Evolutionary conservation across 2,329 filamentous ascomycete species (phyloP).

Genomic region (Fusarium circinatum): DNA sequence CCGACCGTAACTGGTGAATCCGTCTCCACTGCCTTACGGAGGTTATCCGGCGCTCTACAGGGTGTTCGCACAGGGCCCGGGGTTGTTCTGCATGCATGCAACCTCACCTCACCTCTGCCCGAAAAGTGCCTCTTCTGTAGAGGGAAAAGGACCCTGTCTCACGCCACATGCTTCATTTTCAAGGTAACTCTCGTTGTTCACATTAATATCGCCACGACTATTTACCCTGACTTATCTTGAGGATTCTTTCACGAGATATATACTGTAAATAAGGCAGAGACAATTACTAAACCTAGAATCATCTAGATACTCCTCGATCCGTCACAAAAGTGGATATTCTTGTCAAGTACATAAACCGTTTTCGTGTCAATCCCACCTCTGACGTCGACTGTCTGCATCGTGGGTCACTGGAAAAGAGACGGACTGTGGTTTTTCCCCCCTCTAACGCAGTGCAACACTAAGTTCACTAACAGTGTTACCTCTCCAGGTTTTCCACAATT

Average conservation of each 20-base stretch:
- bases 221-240: background rate
- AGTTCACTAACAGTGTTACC: background rate
- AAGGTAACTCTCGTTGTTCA: background rate
- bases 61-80: conserved; percentile 14
- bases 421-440: background rate
- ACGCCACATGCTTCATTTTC: background rate
- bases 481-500: conserved; percentile 23
- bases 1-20: conserved; percentile 17
- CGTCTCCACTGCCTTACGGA: conserved; percentile 16
- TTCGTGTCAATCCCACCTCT: conserved; percentile 23
- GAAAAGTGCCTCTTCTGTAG: background rate
- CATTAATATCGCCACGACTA: background rate
- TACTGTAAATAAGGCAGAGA: background rate
- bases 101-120: background rate
- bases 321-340: conserved; percentile 19
- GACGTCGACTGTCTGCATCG: conserved; percentile 30
- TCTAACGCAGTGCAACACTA: conserved; percentile 13
- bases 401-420: background rate
- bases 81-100: background rate
- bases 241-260: background rate
- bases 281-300: conserved; percentile 7
- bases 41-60: conserved; percentile 21
- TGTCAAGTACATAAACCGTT: conserved; percentile 19
- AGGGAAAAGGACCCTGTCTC: background rate
- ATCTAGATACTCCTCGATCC: conserved; percentile 13